These are phyloP conservation scores for Periconia sp. DNA, from an alignment of 2,329 filamentous ascomycete species.

Conservation along the genomic window DNA sequence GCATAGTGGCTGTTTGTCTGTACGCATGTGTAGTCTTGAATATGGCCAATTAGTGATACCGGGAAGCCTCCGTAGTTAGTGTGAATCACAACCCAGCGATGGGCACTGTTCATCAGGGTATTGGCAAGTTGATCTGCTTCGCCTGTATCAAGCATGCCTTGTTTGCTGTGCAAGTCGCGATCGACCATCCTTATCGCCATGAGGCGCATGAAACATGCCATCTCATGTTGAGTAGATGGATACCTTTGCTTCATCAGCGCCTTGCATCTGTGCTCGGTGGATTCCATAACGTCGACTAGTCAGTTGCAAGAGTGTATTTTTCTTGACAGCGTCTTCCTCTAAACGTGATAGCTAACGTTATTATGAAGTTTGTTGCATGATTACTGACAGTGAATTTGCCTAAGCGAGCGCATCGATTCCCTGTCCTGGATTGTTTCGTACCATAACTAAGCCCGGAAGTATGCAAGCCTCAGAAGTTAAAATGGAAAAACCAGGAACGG, in stretches of 20 bases:
- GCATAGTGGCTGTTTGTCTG: background rate
- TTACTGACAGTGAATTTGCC: background rate
- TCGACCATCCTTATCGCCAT: background rate
- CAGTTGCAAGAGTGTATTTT: no score
- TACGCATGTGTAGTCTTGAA: background rate
- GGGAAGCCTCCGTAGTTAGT: background rate
- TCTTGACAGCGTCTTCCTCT: no score
- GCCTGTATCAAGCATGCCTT: background rate
- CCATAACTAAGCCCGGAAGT: background rate
- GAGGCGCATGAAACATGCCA: background rate
- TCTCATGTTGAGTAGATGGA: background rate
- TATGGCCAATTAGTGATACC: background rate
- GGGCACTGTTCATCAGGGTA: background rate
- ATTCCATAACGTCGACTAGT: background rate
- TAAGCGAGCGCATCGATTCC: background rate
- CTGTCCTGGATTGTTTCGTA: background rate
- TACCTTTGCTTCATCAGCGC: background rate
- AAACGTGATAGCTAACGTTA: background rate
- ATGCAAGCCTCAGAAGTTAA: background rate
- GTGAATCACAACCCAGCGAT: background rate
- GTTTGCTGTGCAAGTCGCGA: background rate
- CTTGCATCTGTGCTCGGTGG: background rate
- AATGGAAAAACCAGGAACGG: background rate
- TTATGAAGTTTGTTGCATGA: background rate
- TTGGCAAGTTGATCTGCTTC: background rate